Base-by-base conservation (phyloP, 768 basidiomycete genomes). In the Phylloporus sp. region DNA sequence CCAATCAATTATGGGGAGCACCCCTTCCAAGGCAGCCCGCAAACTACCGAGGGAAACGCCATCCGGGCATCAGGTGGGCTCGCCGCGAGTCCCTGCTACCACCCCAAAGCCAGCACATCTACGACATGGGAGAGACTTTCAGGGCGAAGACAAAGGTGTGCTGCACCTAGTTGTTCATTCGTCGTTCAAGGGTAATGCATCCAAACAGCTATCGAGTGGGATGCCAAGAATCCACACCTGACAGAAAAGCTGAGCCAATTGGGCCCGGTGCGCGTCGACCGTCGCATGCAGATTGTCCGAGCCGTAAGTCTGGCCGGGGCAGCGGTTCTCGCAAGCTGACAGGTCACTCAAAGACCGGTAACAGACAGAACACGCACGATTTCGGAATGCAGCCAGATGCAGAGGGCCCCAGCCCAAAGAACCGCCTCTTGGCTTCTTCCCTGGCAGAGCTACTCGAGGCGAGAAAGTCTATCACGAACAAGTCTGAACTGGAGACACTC, bases 151-250 rank as follows among this genome's bases (percentile, higher is more conserved):
- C 41, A 68, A 76, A 66, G 75, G 83, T 76, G 36, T 49, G 51
- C 35, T 33, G 7, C 42, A 14, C 28, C 15, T 8, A 18, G 14
- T 20, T 8, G 10, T 9, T 17, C 21, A 1, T 28, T 47, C 5
- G n/a, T 26, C 7, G 28, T 23, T 24, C 34, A 24, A 5, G 20
- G 36, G 27, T 33, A 26, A 44, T 2, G 11, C n/a, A 11, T 22
- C 38, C 13, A 48, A 37, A 44, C 53, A 87, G 86, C 69, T 8
- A 80, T 87, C 55, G 71, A 79, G 44, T 66, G 59, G 43, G 86
- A 91, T 54, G 74, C 79, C n/a, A 71, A 69, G 44, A 87, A 92
- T 57, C 84, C 85, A 2, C 77, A 88, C 22, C 77, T 90, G 41
- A 62, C 86, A 55, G 71, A 77, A 28, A 88, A 85, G 54, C 65